These are phyloP conservation scores for Scheffersomyces stipitis DNA, from an alignment of 805 yeast genomes.

Conservation along the genomic window DNA sequence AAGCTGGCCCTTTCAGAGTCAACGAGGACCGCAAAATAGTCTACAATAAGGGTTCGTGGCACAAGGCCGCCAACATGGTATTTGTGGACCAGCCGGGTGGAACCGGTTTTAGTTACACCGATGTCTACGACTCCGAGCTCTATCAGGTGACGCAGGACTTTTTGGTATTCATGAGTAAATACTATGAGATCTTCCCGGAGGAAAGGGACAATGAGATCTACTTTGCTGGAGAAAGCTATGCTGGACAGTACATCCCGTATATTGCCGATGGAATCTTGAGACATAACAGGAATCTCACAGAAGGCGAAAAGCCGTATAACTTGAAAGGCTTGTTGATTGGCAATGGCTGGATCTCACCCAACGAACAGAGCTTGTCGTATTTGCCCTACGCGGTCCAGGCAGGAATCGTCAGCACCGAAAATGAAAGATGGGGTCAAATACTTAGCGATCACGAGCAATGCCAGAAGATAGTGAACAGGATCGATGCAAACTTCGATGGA, in stretches of 20 bases:
- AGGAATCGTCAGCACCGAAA: constrained; percentile 48
- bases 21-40: constrained; percentile 41
- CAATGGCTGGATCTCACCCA: constrained; percentile 94
- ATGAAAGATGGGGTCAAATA: constrained; percentile 40
- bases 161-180: constrained; percentile 61
- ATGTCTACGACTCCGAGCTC: constrained; percentile 54
- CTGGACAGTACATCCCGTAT: constrained; percentile 95
- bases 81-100: constrained; percentile 96
- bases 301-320: constrained; percentile 28
- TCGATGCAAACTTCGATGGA: constrained; percentile 16
- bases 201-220: constrained; percentile 62
- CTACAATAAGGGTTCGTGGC: constrained; percentile 80
- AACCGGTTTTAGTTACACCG: constrained; percentile 79
- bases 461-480: constrained; percentile 49
- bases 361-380: constrained; percentile 77
- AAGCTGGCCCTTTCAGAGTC: constrained; percentile 83
- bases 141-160: constrained; percentile 62
- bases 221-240: constrained; percentile 93
- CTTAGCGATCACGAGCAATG: constrained; percentile 56
- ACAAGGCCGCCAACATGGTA: constrained; percentile 70
- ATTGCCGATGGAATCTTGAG: constrained; percentile 64
- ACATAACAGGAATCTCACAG: constrained; percentile 32
- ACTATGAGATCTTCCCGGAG: constrained; percentile 71
- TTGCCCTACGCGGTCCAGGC: constrained; percentile 66
- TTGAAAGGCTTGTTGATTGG: constrained; percentile 76